Conservation (phyloP, 2,329 filamentous ascomycete genomes). For the Neonectria ditissima region DNA sequence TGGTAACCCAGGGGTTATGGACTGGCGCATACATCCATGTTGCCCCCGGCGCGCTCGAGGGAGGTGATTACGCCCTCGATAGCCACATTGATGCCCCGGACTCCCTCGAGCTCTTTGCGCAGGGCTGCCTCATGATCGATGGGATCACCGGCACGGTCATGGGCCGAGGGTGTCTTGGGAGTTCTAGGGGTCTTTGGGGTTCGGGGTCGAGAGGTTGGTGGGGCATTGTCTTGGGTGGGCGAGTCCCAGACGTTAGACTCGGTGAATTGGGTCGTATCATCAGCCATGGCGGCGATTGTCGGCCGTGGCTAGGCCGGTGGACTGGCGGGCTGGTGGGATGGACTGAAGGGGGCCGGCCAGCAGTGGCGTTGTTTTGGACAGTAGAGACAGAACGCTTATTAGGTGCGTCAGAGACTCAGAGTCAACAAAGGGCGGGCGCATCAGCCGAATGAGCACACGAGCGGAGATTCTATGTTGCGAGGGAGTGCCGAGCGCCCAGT, state of each 20-base stretch:
- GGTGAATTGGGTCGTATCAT: constrained; percentile 58
- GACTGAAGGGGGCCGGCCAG: constrained; percentile 20
- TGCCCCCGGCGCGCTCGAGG: constrained; percentile 77
- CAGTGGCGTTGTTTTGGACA: constrained; percentile 18
- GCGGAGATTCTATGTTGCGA: constrained; percentile 20
- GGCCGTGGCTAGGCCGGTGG: constrained; percentile 3
- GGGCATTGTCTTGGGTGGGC: constrained; percentile 50
- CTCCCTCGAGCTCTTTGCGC: constrained; percentile 82
- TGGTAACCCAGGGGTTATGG: constrained; percentile 3
- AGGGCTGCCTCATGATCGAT: constrained; percentile 78
- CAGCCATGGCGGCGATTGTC: constrained; percentile 54
- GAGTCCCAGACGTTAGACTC: constrained; percentile 64
- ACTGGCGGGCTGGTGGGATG: neutral
- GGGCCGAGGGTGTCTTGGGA: constrained; percentile 57
- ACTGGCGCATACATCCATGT: constrained; percentile 73
- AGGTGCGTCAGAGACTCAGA: constrained; percentile 6
- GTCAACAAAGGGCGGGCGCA: constrained; percentile 24
- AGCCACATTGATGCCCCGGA: constrained; percentile 87
- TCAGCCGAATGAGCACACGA: constrained; percentile 17
- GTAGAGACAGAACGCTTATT: constrained; percentile 2
- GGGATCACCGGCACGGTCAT: constrained; percentile 58
- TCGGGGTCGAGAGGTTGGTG: constrained; percentile 47
- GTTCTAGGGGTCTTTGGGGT: constrained; percentile 60
- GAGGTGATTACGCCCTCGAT: constrained; percentile 83
- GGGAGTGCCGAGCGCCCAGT: constrained; percentile 10